These are phyloP conservation scores for Graphilbum ipis-grandicollis DNA, from an alignment of 2,329 filamentous ascomycete genomes.

Conservation along the genomic window DNA sequence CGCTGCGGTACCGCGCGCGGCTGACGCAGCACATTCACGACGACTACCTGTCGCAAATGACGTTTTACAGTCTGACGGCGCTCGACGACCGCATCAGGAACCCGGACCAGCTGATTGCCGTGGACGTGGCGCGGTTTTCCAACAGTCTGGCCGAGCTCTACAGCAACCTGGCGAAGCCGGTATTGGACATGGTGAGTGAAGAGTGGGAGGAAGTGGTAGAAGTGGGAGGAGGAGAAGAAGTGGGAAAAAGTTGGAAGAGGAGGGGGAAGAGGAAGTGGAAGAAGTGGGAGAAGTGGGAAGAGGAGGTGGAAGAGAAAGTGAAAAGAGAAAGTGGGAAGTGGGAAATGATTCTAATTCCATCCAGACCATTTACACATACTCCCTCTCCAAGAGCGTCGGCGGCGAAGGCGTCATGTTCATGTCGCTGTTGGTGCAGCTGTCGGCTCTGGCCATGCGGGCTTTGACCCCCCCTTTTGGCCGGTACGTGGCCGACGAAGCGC, in stretches of 20 bases:
- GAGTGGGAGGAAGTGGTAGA: too few species aligned
- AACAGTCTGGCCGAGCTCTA: conserved; percentile 91
- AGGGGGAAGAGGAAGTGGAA: too few species aligned
- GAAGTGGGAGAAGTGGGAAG: too few species aligned
- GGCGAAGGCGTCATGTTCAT: conserved; percentile 92
- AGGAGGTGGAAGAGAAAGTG: too few species aligned
- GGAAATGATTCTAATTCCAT: too few species aligned
- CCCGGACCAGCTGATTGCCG: conserved; percentile 89
- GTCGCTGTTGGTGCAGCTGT: conserved; percentile 83
- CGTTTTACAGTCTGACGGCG: conserved; percentile 90
- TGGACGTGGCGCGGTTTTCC: conserved; percentile 91
- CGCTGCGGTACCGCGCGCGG: conserved; percentile 79
- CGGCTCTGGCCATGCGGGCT: conserved; percentile 81
- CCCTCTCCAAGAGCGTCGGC: conserved; percentile 83
- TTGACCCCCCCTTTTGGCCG: conserved; percentile 92
- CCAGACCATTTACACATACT: conserved; percentile 79
- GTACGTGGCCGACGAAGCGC: conserved; percentile 91
- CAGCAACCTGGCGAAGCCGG: conserved; percentile 86
- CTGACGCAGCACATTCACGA: conserved; percentile 92
- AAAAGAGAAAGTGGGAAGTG: too few species aligned
- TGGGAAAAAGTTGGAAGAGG: too few species aligned
- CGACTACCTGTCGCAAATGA: conserved; percentile 92
- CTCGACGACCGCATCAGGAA: conserved; percentile 97
- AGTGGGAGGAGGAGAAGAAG: too few species aligned
- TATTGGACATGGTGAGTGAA: conserved; percentile 70